These are phyloP conservation scores for Plantago elongata DNA, from an alignment of 257 asterid species.

Conservation along the genomic window DNA sequence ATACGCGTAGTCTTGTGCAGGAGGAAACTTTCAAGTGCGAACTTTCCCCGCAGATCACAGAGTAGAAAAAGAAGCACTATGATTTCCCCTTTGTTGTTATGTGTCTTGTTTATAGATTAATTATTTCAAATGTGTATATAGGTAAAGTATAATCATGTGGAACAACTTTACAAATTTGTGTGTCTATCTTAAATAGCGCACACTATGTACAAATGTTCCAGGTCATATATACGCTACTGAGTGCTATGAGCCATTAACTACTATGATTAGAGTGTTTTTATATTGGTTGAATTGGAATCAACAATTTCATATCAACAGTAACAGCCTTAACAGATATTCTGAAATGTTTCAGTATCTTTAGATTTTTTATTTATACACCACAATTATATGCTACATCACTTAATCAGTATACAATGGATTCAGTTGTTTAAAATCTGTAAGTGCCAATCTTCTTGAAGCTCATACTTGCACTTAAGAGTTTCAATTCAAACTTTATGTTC, in stretches of 20 bases:
- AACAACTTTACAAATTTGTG: too few relatives aligned
- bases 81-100: background rate
- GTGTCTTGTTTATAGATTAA: too few relatives aligned
- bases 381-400: background rate
- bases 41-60: too few relatives aligned
- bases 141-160: too few relatives aligned
- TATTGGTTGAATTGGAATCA: background rate
- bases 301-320: background rate
- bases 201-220: background rate
- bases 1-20: too few relatives aligned
- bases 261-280: constrained; percentile 1
- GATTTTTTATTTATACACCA: background rate
- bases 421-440: background rate
- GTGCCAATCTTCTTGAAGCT: too few relatives aligned
- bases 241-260: background rate
- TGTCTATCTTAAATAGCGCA: background rate
- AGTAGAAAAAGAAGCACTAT: background rate
- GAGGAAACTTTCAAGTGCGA: too few relatives aligned
- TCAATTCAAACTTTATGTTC: too few relatives aligned
- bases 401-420: background rate
- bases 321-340: background rate
- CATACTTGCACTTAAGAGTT: too few relatives aligned
- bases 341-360: background rate
- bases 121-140: too few relatives aligned
- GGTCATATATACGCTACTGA: background rate